Conservation (phyloP, 768 basidiomycete genomes). For the Epithele typhae region DNA sequence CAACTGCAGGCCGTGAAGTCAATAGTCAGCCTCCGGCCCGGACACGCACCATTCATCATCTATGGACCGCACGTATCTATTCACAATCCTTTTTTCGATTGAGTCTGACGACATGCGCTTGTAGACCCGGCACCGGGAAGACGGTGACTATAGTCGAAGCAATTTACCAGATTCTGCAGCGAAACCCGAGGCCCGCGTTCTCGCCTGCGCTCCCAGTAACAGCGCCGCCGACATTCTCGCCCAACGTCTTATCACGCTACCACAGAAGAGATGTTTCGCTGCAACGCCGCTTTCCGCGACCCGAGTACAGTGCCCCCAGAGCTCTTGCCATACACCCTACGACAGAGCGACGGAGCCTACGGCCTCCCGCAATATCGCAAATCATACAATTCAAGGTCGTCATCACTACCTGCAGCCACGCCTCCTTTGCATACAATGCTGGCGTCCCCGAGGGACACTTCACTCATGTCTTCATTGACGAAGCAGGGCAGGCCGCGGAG, state of each 20-base stretch:
- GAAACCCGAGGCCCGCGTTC: constrained; percentile 38
- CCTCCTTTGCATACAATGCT: constrained; percentile 49
- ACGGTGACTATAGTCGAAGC: constrained; percentile 63
- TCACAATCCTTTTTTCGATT: not conserved
- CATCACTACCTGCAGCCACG: constrained; percentile 64
- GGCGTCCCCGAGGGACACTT: constrained; percentile 61
- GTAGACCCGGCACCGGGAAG: constrained; percentile 54
- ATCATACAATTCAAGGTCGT: constrained; percentile 51
- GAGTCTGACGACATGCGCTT: not conserved
- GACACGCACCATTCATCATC: constrained; percentile 51
- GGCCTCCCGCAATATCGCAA: constrained; percentile 42
- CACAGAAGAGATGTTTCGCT: constrained; percentile 43
- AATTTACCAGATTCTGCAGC: constrained; percentile 48
- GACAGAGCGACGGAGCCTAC: constrained; percentile 33
- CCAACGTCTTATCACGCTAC: constrained; percentile 35
- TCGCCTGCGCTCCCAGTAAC: constrained; percentile 67
- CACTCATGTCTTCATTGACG: constrained; percentile 66
- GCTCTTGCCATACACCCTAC: constrained; percentile 36
- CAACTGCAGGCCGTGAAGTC: constrained; percentile 49
- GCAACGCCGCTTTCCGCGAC: constrained; percentile 52
- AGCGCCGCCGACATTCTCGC: constrained; percentile 63
- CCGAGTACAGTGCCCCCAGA: constrained; percentile 32
- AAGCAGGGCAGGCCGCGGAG: constrained; percentile 71
- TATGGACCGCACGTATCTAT: constrained; percentile 55
- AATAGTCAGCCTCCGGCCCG: constrained; percentile 40